Evolutionary conservation across 352 stramenopile species (phyloP), one percentile per base, ranked within the genome.

Genomic region (Pelagophyceae sp.): DNA sequence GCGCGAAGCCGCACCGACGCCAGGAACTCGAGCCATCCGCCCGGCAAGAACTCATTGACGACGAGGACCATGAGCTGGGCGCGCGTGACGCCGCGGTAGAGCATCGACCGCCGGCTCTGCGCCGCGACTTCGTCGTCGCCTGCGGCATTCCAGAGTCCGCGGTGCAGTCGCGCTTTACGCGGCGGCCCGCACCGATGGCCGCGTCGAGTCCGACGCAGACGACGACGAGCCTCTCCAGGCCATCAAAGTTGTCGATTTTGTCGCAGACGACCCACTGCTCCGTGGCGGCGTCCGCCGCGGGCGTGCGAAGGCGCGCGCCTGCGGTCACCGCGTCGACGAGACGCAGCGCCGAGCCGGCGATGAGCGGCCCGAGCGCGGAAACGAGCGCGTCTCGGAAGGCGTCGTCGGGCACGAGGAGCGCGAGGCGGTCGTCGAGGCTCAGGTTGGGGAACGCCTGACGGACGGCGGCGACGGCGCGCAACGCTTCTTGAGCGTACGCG

Each of bases 51-150:
- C 35, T 74, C 35, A 37, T 74, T 74, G 15, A 74, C 67, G 35
- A 74, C 67, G 38, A 74, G 45, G 67, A 58, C 67, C 33, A 58
- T 31, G 67, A 74, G 67, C 17, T 74, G 67, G 33, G 67, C 67
- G 15, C 67, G 67, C 35, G 67, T 74, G 17, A 74, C 0, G 33
- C 17, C 67, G 11, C 67, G 33, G 38, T 74, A 74, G 20, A 74
- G 38, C 33, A 58, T 25, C 25, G 67, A 74, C 23, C 67, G 31
- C 0, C 31, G 23, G 11, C 31, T 33, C 23, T n/a, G 58, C 5
- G 23, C 58, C 58, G 11, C 29, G 58, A 11, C 45, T 11, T 54
- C 45, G n/a, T n/a, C n/a, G n/a, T n/a, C n/a, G n/a, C n/a, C n/a
- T n/a, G n/a, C n/a, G n/a, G n/a, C n/a, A n/a, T n/a, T n/a, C 40